phyloP scores from a whole-genome alignment of 108 stramenopile species.

The Fragilaria crotonensis region DNA sequence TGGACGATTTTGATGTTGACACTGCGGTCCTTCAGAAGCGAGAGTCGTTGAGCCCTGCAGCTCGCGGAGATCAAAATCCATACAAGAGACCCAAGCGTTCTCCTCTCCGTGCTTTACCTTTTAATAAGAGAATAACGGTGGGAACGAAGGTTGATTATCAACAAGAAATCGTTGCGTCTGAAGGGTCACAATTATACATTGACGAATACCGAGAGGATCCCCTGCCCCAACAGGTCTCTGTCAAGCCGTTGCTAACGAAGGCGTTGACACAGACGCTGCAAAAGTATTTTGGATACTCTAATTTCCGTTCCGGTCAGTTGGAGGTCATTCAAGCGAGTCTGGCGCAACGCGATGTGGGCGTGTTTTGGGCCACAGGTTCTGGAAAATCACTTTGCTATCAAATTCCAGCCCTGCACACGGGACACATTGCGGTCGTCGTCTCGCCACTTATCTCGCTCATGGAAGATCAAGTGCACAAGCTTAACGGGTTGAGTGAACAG shows the following conservation, averaged over 20 bases:
- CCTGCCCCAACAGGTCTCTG: too few relatives aligned
- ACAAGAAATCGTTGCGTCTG: too few relatives aligned
- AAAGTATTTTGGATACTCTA: conserved; percentile 31
- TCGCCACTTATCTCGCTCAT: conserved; percentile 83
- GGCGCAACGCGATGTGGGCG: conserved; percentile 54
- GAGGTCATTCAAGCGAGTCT: conserved; percentile 22
- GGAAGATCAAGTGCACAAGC: conserved; percentile 85
- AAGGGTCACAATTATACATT: too few relatives aligned
- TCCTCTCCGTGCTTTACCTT: too few relatives aligned
- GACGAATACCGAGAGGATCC: too few relatives aligned
- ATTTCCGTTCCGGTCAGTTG: conserved; percentile 31
- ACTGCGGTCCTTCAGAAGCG: conserved; percentile 16
- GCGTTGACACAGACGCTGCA: conserved; percentile 16
- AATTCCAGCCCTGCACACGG: conserved; percentile 70
- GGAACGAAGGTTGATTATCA: too few relatives aligned
- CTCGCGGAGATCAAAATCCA: too few relatives aligned
- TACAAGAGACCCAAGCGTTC: too few relatives aligned
- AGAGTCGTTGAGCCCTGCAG: too few relatives aligned
- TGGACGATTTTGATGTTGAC: conserved; percentile 25
- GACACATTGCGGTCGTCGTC: conserved; percentile 48
- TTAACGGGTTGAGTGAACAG: conserved; percentile 40
- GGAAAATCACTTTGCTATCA: conserved; percentile 90
- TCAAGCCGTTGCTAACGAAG: too few relatives aligned
- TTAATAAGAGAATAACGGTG: too few relatives aligned
- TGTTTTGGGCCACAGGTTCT: conserved; percentile 91